A percentile compares a stretch with the other conserved stretches of the same genome.
phyloP scores from a whole-genome alignment of 495 filamentous ascomycete genomes.

The Emericellopsis terricola region DNA sequence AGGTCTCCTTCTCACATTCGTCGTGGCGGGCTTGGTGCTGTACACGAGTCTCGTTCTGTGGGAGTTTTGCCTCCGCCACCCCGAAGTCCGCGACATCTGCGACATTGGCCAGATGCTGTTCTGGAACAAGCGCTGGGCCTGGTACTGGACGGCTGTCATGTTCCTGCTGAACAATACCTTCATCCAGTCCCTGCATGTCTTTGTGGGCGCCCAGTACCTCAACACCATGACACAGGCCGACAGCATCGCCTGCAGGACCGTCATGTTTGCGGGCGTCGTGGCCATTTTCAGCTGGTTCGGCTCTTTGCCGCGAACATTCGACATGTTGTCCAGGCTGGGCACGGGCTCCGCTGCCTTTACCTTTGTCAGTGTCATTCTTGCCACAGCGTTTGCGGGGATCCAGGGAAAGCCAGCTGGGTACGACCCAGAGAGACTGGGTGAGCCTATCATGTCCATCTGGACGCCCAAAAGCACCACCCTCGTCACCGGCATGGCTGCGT shows the following conservation, averaged over 20 bases:
- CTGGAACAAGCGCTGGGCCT: slow-evolving; percentile 59
- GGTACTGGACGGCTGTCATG: slow-evolving; percentile 75
- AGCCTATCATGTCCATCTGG: slow-evolving; percentile 43
- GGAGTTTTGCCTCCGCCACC: slow-evolving; percentile 75
- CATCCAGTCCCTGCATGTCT: slow-evolving; percentile 42
- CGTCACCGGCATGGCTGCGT: slow-evolving; percentile 60
- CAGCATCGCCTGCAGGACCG: slow-evolving; percentile 38
- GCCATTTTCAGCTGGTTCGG: slow-evolving; percentile 52
- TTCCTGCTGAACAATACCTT: slow-evolving; percentile 86
- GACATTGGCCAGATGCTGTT: slow-evolving; percentile 83
- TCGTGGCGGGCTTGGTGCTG: slow-evolving; percentile 54
- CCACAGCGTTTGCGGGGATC: slow-evolving; percentile 58
- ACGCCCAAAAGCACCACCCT: slow-evolving; percentile 59
- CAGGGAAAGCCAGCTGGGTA: slow-evolving; percentile 42
- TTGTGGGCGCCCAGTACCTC: slow-evolving; percentile 64
- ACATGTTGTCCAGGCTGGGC: slow-evolving; percentile 54
- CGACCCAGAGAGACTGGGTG: slow-evolving; percentile 25
- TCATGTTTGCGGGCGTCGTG: slow-evolving; percentile 53
- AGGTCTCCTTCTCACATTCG: slow-evolving; percentile 59
- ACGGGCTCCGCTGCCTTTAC: slow-evolving; percentile 66
- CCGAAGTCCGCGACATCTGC: slow-evolving; percentile 75
- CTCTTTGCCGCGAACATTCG: slow-evolving; percentile 71
- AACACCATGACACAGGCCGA: slow-evolving; percentile 51
- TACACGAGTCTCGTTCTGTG: slow-evolving; percentile 74
- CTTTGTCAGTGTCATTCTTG: slow-evolving; percentile 68